These are phyloP conservation scores for Lecanosticta acicola DNA, from an alignment of 2,329 filamentous ascomycete species.

Conservation along the genomic window DNA sequence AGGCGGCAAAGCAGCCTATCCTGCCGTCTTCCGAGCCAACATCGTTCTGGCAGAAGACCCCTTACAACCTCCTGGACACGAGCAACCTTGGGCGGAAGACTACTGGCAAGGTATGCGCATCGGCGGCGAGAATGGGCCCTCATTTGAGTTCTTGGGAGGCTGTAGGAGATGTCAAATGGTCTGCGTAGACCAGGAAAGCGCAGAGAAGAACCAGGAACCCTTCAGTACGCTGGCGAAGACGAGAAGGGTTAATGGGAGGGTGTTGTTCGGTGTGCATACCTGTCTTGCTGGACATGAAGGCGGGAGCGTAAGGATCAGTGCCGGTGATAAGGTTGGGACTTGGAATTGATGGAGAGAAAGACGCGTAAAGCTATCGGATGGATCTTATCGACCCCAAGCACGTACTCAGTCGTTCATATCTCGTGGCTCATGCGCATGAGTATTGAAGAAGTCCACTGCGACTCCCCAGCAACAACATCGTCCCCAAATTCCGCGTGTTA, in stretches of 20 bases:
- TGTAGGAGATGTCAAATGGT: constrained; percentile 95
- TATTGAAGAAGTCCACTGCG: no score
- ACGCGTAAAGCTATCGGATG: no score
- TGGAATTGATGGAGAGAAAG: no score
- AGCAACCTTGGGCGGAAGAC: constrained; percentile 72
- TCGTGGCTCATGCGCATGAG: no score
- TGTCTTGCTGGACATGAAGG: constrained; percentile 12
- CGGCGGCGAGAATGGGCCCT: constrained; percentile 42
- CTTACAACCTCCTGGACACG: constrained; percentile 38
- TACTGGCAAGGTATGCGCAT: constrained; percentile 65
- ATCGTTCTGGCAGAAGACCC: constrained; percentile 61
- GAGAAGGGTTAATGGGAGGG: constrained; percentile 72
- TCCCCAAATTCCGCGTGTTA: no score
- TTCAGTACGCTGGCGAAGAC: constrained; percentile 86
- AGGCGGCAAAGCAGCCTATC: constrained; percentile 60
- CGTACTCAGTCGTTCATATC: no score
- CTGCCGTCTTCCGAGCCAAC: constrained; percentile 82
- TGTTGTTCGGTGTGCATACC: constrained; percentile 81
- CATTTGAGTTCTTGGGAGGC: constrained; percentile 70
- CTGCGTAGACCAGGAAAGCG: constrained; percentile 82
- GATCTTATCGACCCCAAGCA: no score
- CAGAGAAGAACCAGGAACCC: constrained; percentile 72
- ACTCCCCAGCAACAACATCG: no score
- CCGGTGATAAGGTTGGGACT: constrained; percentile 18
- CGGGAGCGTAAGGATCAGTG: constrained; percentile 8